Base-by-base conservation (phyloP, 2,329 filamentous ascomycete genomes). In the Epichloe sylvatica region DNA sequence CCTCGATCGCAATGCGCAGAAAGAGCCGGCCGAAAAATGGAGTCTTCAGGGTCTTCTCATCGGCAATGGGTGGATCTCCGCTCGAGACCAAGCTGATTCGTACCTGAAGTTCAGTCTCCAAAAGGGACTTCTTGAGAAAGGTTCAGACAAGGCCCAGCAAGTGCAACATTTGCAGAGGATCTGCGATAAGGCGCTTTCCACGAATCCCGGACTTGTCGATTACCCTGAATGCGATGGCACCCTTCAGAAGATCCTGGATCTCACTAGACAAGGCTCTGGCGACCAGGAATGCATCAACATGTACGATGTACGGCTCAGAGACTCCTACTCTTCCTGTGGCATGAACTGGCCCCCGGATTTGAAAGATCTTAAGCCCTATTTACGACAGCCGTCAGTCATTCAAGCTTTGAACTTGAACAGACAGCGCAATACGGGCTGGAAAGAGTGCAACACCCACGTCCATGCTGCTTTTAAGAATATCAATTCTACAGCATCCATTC, bases 271-370 rank as follows among this genome's bases (percentile, higher is more conserved):
- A 11, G 71, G 73, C 19, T 66, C 76, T 50, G 72, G 74, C 46
- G 64, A 76, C 40, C 67, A 76, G 45, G 67, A 75, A 45, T 98
- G 94, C 66, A 66, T 82, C 64, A 99, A 98, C 70, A 96, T 97
- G 87, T 99, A 99, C 66, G 92, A 99, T 64, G 77, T 97, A 48
- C 86, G 91, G 44, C 75, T 96, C 44, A 81, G 74, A 55, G 92
- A 98, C 66, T 71, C 70, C 6, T 88, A 79, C 65, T 84, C 86
- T 4, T 84, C 83, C 54, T 98, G 92, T 65, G 92, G 92, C 57
- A 95, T 95, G 90, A 91, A 89, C 70, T 98, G 94, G 94, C 92
- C 92, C 85, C 85, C 89, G 55, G 92, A 98, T 67, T 73, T 98
- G 60, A 67, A 68, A 44, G 63, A 77, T 46, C 78, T 98, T 21